Conservation (phyloP, 2,329 filamentous ascomycete genomes). For the Claviceps cyperi region DNA sequence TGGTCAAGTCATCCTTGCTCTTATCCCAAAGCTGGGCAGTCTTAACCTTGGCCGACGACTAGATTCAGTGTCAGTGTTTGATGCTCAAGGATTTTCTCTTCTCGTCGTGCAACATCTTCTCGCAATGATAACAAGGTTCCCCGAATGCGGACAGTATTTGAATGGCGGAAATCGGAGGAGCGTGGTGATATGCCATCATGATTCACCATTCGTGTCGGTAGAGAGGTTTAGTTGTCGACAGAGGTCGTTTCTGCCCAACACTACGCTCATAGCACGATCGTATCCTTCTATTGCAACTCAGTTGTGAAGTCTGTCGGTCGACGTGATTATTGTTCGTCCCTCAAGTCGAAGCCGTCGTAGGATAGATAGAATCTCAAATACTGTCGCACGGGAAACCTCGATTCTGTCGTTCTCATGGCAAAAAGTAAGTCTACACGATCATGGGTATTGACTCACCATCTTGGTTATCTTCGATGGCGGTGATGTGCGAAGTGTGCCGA, state of each 20-base stretch:
- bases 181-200: not conserved
- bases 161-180: not conserved
- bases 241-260: not conserved
- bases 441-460: conserved; percentile 29
- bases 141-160: not conserved
- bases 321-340: not conserved
- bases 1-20: conserved; percentile 96
- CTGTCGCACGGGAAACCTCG: not conserved
- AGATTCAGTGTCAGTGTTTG: conserved; percentile 1
- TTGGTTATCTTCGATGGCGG: conserved; percentile 27
- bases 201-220: not conserved
- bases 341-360: not conserved
- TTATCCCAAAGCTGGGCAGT: conserved; percentile 94
- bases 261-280: not conserved
- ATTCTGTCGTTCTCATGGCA: not conserved
- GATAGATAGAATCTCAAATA: not conserved
- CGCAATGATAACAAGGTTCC: not conserved
- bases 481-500: conserved; percentile 27
- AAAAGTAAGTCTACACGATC: not conserved
- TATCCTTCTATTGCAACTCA: not conserved
- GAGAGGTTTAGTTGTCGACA: not conserved
- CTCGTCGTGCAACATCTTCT: no score
- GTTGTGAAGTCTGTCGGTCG: not conserved
- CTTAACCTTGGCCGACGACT: conserved; percentile 64
- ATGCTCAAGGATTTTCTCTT: not conserved